A percentile compares a stretch with the other conserved stretches of the same genome.
Evolutionary conservation across 2,329 filamentous ascomycete genomes (phyloP).

Genomic region (Alternaria alternata): DNA sequence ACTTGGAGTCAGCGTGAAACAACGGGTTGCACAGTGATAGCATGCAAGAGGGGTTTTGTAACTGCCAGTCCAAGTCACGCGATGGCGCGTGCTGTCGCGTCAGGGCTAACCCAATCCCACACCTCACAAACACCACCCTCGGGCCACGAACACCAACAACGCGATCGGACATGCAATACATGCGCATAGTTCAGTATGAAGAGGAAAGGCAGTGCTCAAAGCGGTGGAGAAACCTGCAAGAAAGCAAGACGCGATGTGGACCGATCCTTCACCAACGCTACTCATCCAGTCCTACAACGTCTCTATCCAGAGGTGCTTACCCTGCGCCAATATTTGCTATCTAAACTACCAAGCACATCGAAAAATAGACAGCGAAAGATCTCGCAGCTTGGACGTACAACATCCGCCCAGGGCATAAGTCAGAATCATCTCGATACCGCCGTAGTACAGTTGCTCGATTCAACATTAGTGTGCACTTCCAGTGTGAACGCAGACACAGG

Average conservation of each 20-base stretch:
- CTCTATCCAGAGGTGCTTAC: constrained; percentile 73
- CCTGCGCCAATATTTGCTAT: constrained; percentile 75
- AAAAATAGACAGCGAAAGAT: constrained; percentile 60
- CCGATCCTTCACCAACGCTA: constrained; percentile 48
- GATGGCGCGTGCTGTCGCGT: constrained; percentile 6
- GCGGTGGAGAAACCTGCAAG: constrained; percentile 31
- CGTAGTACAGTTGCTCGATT: constrained; percentile 71
- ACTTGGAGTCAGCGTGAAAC: background rate
- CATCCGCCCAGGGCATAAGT: constrained; percentile 15
- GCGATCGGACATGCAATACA: background rate
- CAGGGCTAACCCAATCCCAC: background rate
- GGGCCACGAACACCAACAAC: background rate
- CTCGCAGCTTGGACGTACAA: constrained; percentile 43
- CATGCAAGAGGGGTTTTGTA: background rate
- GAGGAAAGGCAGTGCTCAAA: constrained; percentile 39
- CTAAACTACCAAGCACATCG: constrained; percentile 71
- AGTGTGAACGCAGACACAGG: constrained; percentile 45
- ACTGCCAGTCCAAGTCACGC: background rate
- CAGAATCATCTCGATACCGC: constrained; percentile 49
- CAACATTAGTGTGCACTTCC: constrained; percentile 67
- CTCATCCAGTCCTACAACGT: constrained; percentile 71
- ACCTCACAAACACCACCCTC: background rate
- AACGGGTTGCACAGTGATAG: background rate
- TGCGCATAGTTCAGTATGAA: constrained; percentile 19
- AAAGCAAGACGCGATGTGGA: constrained; percentile 28